phyloP scores from a whole-genome alignment of 2,329 filamentous ascomycete species.

The Monosporascus cannonballus region DNA sequence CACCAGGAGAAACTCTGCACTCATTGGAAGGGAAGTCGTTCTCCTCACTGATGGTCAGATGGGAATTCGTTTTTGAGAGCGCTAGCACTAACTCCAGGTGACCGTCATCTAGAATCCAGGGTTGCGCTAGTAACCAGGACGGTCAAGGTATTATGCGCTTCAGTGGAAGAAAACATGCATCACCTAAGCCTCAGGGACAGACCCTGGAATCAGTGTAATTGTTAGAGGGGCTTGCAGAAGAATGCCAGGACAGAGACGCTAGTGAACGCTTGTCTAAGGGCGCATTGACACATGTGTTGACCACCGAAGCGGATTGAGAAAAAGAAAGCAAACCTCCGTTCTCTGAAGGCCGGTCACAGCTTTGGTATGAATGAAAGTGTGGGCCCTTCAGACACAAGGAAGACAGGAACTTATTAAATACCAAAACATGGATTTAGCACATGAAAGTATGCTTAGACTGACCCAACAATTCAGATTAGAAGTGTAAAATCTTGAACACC shows the following conservation, averaged over 20 bases:
- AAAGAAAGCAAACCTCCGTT: not conserved
- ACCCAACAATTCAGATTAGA: not conserved
- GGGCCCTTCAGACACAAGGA: conserved; percentile 11
- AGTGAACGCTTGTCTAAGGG: conserved; percentile 13
- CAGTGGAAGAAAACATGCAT: too few species aligned
- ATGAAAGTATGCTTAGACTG: not conserved
- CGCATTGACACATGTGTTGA: too few species aligned
- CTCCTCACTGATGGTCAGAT: conserved; percentile 3
- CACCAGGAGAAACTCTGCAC: conserved; percentile 7
- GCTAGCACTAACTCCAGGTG: too few species aligned
- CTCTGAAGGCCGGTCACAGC: conserved; percentile 16
- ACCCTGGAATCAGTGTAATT: too few species aligned
- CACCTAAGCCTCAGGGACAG: too few species aligned
- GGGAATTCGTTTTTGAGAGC: too few species aligned
- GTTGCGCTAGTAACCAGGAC: too few species aligned
- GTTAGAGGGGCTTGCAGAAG: not conserved
- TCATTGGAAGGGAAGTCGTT: conserved; percentile 10
- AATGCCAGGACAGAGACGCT: not conserved
- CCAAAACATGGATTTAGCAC: not conserved
- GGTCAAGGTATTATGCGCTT: too few species aligned
- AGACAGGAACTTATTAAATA: conserved; percentile 1
- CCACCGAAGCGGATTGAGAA: not conserved
- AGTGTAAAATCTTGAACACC: too few species aligned
- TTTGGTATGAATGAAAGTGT: conserved; percentile 10
- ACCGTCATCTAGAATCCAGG: too few species aligned